Conservation (phyloP, 257 asterid genomes). For the Petunia axillaris region DNA sequence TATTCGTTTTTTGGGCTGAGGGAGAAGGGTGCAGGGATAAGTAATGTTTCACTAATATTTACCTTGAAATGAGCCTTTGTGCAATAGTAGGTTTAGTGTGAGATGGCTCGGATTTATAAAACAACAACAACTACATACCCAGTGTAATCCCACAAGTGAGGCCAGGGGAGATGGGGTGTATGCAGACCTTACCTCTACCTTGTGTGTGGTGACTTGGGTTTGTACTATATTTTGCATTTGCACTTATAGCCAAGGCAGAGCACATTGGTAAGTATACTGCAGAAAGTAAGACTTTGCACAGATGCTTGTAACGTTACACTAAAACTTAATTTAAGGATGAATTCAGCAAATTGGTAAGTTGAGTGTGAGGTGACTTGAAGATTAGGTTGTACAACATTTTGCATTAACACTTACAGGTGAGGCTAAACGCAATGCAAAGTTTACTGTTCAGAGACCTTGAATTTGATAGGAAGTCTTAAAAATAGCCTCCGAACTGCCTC, state of each 20-base stretch:
- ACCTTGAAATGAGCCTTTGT: not conserved
- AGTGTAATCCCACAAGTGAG: too few species aligned
- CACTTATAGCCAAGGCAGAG: not conserved
- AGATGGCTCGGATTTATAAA: not conserved
- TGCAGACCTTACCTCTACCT: too few species aligned
- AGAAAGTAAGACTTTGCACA: constrained; percentile 5
- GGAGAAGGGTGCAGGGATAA: not conserved
- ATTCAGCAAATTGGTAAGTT: too few species aligned
- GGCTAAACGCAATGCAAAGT: not conserved
- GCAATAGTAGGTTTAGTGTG: not conserved
- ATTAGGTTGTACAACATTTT: constrained; percentile 4
- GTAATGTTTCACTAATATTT: not conserved
- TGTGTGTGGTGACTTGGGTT: not conserved
- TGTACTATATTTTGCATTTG: constrained; percentile 4
- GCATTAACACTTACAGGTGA: not conserved
- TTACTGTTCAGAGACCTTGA: not conserved
- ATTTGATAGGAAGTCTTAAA: not conserved
- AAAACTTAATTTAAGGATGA: too few species aligned
- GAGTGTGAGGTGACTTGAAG: not conserved
- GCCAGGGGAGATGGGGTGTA: too few species aligned
- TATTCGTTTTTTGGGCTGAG: not conserved
- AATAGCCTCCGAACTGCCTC: not conserved
- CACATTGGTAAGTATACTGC: not conserved
- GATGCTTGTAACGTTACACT: not conserved
- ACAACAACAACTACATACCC: too few species aligned